Base-by-base conservation (phyloP, 108 stramenopile species). In the Bacterosira constricta region DNA sequence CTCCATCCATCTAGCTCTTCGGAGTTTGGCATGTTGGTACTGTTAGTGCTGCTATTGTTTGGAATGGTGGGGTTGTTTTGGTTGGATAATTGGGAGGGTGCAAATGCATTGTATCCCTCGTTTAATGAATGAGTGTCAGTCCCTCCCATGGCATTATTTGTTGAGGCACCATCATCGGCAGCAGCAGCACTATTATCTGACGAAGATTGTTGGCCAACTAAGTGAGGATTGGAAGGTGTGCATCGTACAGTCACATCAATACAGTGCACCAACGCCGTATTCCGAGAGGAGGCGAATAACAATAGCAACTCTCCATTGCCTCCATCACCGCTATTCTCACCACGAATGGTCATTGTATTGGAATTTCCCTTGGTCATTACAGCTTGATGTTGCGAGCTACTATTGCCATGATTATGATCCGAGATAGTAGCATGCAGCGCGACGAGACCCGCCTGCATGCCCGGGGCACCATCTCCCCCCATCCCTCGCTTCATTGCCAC, bases 1-100 rank as follows among this genome's bases (percentile, higher is more conserved):
- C 93, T 74, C 93, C 93, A 94, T 20, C 93, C 93, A 80, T 94
- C 93, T 66, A 92, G 63, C 35, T 88, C 89, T 73, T 92, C 87
- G 31, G 58, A 30, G 53, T 79, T 77, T 6, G 51, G 21, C 20
- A 6, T 29, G 21, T 47, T 18, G 1, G 55, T 49, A 50, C 46
- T 46, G 15, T 26, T 25, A 23, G 26, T 1, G 13, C 15, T 21
- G 49, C 35, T 47, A 2, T 21, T 36, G 18, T 34, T n/a, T 34
- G 36, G 2, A 2, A 45, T 15, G 65, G 26, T 38, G 65, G 0
- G 31, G 55, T 36, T 37, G 11, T 57, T 0, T 29, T 56, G 0
- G 12, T 67, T 35, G 3, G 30, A 64, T 44, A 17, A 34, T 4
- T 38, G 45, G 1, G 53, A 18, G 8, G 71, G 62, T 2, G 59